phyloP scores from a whole-genome alignment of 2,329 filamentous ascomycete species.

The Tolypocladium nubicola region DNA sequence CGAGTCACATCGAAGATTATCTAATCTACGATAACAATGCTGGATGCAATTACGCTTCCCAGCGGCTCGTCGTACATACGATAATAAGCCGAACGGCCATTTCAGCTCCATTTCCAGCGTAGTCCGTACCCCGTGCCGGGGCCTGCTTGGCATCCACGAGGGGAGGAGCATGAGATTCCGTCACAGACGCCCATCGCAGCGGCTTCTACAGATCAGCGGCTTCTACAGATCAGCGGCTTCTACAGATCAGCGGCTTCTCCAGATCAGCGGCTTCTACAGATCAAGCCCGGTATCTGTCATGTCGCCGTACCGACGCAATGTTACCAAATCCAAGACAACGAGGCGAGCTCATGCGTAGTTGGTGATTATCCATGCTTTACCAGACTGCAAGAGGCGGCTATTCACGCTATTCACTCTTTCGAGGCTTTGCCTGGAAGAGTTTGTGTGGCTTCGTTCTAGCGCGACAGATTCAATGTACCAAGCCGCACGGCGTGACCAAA shows the following conservation, averaged over 20 bases:
- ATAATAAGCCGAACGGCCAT: not conserved
- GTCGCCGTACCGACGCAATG: not conserved
- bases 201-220: not conserved
- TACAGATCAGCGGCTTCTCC: too few species aligned
- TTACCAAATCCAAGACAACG: not conserved
- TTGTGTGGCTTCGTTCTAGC: too few species aligned
- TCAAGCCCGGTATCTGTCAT: not conserved
- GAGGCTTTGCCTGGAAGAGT: not conserved
- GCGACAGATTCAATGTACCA: too few species aligned
- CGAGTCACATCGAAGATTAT: not conserved
- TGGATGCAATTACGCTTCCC: not conserved
- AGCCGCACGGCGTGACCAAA: too few species aligned
- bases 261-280: not conserved
- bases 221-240: too few species aligned
- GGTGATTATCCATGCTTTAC: not conserved
- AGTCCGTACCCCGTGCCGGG: not conserved
- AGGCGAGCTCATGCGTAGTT: not conserved
- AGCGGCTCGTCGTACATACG: constrained; percentile 1
- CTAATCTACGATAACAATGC: not conserved
- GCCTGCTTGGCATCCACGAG: not conserved
- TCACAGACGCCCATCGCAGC: not conserved
- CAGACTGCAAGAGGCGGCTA: not conserved
- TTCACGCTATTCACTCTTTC: not conserved
- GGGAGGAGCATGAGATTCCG: not conserved
- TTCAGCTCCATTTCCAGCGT: not conserved